These are phyloP conservation scores for Ramularia endophylla DNA, from an alignment of 2,329 filamentous ascomycete genomes.

Conservation along the genomic window DNA sequence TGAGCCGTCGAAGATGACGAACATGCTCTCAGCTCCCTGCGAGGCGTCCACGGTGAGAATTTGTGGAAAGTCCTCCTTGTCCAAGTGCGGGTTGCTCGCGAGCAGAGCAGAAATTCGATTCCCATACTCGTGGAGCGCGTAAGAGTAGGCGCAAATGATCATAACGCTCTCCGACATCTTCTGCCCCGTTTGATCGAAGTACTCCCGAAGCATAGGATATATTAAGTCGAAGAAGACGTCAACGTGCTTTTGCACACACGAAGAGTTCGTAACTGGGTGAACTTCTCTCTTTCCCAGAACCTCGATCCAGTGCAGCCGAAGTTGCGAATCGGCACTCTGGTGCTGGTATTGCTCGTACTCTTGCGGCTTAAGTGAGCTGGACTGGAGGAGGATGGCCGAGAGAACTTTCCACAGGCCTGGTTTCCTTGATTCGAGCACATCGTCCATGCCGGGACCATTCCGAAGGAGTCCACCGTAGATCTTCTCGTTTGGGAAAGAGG, in stretches of 20 bases:
- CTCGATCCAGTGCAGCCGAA: slow-evolving; percentile 13
- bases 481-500: slow-evolving; percentile 10
- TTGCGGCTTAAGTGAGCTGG: too few relatives aligned
- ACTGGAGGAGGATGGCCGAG: too few relatives aligned
- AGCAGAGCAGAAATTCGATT: too few relatives aligned
- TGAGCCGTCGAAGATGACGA: slow-evolving; percentile 9
- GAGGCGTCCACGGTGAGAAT: slow-evolving; percentile 8
- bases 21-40: slow-evolving; percentile 6
- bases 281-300: slow-evolving; percentile 6
- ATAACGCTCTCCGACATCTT: slow-evolving; percentile 5
- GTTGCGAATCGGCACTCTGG: slow-evolving; percentile 3
- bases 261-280: slow-evolving; percentile 3
- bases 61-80: slow-evolving; percentile 2
- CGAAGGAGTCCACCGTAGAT: slow-evolving; percentile 16
- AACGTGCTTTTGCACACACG: slow-evolving; percentile 14
- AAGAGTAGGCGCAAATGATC: slow-evolving; percentile 7
- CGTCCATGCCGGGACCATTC: slow-evolving; percentile 8
- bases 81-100: slow-evolving; percentile 3
- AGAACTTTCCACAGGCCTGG: slow-evolving; percentile 8
- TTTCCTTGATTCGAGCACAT: slow-evolving; percentile 5
- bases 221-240: slow-evolving; percentile 14
- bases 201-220: slow-evolving; percentile 4
- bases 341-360: background rate
- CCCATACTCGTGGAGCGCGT: too few relatives aligned
- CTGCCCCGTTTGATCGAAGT: slow-evolving; percentile 3